Percentiles rank a stretch among this genome's conserved stretches.
phyloP scores from a whole-genome alignment of 345 rosid species.

The Cardamine occulta region DNA sequence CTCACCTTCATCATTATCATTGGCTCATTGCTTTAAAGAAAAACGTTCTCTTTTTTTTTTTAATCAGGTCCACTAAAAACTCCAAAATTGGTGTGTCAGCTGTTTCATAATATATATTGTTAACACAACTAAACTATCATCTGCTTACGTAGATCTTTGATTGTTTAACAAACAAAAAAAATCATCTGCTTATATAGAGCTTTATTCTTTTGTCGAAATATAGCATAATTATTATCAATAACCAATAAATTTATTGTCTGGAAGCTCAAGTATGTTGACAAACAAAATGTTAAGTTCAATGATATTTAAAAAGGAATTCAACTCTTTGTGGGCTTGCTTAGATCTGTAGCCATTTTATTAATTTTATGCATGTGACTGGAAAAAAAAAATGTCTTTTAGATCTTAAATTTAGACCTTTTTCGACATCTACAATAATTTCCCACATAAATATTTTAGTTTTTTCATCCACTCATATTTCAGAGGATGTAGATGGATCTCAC shows the following conservation, averaged over 20 bases:
- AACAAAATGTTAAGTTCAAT: not conserved
- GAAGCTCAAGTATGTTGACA: not conserved
- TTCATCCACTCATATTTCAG: not conserved
- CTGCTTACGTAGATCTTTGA: too few species aligned
- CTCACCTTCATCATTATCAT: not conserved
- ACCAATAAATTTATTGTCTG: too few species aligned
- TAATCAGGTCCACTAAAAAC: not conserved
- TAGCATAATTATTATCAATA: too few species aligned
- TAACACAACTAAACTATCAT: too few species aligned
- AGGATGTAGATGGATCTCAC: not conserved
- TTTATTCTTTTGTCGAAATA: not conserved
- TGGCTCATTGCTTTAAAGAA: not conserved
- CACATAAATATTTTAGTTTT: not conserved
- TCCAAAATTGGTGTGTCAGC: too few species aligned
- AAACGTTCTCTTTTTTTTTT: not conserved
- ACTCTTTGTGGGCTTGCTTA: not conserved
- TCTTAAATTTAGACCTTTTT: not conserved
- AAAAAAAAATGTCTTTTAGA: not conserved
- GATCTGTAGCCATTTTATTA: conserved; percentile 9
- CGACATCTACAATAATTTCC: too few species aligned
- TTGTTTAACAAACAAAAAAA: too few species aligned
- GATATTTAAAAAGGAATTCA: not conserved
- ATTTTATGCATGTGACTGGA: conserved; percentile 30
- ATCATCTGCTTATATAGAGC: not conserved
- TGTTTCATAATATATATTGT: too few species aligned